phyloP scores from a whole-genome alignment of 2,329 filamentous ascomycete genomes.

The Whalleya microplaca region DNA sequence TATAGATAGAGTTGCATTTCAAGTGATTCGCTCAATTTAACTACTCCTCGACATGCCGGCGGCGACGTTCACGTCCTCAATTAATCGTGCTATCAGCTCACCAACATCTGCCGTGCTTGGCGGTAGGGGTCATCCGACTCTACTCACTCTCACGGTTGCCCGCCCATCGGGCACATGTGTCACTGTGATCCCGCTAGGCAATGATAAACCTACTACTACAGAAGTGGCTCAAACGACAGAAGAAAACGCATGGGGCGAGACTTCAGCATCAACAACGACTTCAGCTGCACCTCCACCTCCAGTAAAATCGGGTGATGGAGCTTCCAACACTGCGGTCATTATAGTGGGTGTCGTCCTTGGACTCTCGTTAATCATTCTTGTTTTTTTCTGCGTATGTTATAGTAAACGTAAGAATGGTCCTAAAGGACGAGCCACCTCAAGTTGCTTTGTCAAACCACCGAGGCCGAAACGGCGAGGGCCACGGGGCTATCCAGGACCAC shows the following conservation, averaged over 20 bases:
- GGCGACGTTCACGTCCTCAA: conserved; percentile 1
- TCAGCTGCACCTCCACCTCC: conserved; percentile 2
- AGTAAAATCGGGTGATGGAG: conserved; percentile 2
- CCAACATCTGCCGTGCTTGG: conserved; percentile 3
- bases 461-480: no score
- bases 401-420: background rate
- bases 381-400: conserved; percentile 18
- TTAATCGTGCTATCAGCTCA: background rate
- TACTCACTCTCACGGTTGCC: conserved; percentile 12
- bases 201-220: background rate
- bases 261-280: background rate
- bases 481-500: background rate
- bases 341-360: conserved; percentile 24
- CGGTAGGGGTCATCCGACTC: conserved; percentile 1
- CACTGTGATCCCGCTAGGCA: conserved; percentile 8
- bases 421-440: background rate
- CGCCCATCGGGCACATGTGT: conserved; percentile 1
- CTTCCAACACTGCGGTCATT: conserved; percentile 17
- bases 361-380: conserved; percentile 18
- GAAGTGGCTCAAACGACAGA: background rate
- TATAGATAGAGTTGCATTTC: background rate
- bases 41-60: conserved; percentile 1
- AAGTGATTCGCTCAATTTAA: background rate
- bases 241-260: background rate
- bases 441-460: no score